Percentiles rank a stretch among this genome's conserved stretches.
These are phyloP conservation scores for Hypoxylon sp. DNA, from an alignment of 2,329 filamentous ascomycete species.

Conservation along the genomic window DNA sequence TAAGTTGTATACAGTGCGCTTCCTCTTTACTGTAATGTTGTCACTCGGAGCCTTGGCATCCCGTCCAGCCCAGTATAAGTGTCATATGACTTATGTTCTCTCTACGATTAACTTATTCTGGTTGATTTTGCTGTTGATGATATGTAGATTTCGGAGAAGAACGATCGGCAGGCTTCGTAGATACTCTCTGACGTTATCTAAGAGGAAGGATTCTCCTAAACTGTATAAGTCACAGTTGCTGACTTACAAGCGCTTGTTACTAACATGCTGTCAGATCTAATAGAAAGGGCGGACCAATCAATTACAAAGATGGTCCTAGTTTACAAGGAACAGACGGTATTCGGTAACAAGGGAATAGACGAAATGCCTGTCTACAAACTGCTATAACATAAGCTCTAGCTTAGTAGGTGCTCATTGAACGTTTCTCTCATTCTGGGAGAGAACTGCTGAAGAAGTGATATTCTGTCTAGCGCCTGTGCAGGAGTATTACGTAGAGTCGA, in stretches of 20 bases:
- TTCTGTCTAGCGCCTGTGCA: background rate
- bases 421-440: background rate
- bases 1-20: constrained; percentile 22
- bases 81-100: constrained; percentile 37
- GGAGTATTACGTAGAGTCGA: constrained; percentile 13
- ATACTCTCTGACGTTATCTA: constrained; percentile 28
- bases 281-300: constrained; percentile 9
- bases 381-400: constrained; percentile 15
- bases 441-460: constrained; percentile 17
- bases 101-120: constrained; percentile 11
- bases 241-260: constrained; percentile 18
- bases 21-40: constrained; percentile 9
- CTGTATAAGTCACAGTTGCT: constrained; percentile 3
- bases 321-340: constrained; percentile 3
- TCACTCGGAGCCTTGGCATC: constrained; percentile 35
- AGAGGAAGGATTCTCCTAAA: constrained; percentile 14
- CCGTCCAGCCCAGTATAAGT: constrained; percentile 27
- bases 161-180: constrained; percentile 21
- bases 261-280: constrained; percentile 27
- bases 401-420: constrained; percentile 6
- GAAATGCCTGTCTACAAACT: background rate
- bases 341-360: constrained; percentile 16
- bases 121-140: constrained; percentile 13
- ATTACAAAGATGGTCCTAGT: constrained; percentile 1
- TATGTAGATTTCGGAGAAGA: background rate